Evolutionary conservation across 2,329 filamentous ascomycete genomes (phyloP).

Genomic region (Fusarium floridanum): DNA sequence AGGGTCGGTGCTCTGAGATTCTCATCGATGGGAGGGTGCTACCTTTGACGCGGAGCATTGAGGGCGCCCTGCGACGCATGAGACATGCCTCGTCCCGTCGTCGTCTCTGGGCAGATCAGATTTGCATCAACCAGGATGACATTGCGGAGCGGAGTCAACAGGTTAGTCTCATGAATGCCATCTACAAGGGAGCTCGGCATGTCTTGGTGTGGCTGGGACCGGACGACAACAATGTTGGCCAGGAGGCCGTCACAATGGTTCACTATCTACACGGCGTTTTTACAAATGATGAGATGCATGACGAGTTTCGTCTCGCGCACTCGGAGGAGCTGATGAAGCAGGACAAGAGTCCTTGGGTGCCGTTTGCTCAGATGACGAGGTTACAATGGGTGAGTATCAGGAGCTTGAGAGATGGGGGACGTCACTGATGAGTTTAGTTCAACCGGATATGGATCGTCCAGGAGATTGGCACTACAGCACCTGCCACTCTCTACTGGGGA

Average conservation of each 20-base stretch:
- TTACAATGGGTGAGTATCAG: slow-evolving; percentile 49
- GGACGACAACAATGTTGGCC: slow-evolving; percentile 46
- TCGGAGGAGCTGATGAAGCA: slow-evolving; percentile 49
- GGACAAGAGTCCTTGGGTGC: slow-evolving; percentile 47
- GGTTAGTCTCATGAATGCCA: slow-evolving; percentile 55
- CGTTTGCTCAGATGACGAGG: slow-evolving; percentile 50
- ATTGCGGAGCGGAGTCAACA: slow-evolving; percentile 52
- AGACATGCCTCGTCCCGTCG: slow-evolving; percentile 42
- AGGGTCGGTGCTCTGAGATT: slow-evolving; percentile 40
- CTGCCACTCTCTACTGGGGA: slow-evolving; percentile 53
- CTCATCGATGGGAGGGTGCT: slow-evolving; percentile 42
- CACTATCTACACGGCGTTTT: slow-evolving; percentile 48
- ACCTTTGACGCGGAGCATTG: slow-evolving; percentile 48
- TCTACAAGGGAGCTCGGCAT: slow-evolving; percentile 51
- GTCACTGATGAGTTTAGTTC: slow-evolving; percentile 44
- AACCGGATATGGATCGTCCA: slow-evolving; percentile 55
- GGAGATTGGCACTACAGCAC: slow-evolving; percentile 52
- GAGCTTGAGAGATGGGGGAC: background rate
- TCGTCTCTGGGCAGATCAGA: slow-evolving; percentile 56
- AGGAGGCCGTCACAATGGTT: slow-evolving; percentile 47
- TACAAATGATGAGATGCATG: slow-evolving; percentile 47
- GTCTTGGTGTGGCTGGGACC: slow-evolving; percentile 54
- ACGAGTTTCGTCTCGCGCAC: slow-evolving; percentile 46
- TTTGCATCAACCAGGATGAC: slow-evolving; percentile 57
- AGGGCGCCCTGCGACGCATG: slow-evolving; percentile 49